These are phyloP conservation scores for Speleostelium caveatum DNA, from an alignment of 78 protist species.

Conservation along the genomic window DNA sequence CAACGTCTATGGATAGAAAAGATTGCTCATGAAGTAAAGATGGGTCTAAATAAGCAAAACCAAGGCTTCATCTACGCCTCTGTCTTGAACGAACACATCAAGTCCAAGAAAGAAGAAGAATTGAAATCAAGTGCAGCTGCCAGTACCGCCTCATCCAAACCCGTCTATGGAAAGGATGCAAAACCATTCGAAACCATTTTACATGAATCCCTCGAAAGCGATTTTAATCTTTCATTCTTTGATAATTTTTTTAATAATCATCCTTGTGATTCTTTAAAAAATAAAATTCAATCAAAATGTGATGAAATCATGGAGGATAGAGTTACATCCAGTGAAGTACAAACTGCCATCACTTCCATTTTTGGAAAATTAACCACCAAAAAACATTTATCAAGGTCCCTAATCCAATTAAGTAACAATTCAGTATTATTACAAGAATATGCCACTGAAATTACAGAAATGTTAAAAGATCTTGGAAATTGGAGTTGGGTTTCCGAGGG, in stretches of 20 bases:
- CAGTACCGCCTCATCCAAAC: no score
- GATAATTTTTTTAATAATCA: neutral
- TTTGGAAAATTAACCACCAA: no score
- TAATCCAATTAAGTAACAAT: no score
- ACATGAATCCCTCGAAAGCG: neutral
- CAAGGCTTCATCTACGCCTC: slow-evolving; percentile 15
- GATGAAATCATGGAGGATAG: neutral
- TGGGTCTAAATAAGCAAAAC: neutral
- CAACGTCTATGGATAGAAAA: neutral
- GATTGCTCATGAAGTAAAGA: neutral
- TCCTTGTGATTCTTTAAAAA: neutral
- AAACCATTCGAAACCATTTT: neutral
- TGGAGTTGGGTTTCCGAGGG: no score
- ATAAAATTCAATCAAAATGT: neutral
- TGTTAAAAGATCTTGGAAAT: no score
- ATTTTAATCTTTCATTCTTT: neutral
- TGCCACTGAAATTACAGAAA: no score
- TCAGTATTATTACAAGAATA: no score
- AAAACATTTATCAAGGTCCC: no score
- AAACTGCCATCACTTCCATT: no score
- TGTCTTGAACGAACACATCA: neutral
- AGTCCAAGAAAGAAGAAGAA: neutral
- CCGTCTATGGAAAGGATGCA: slow-evolving; percentile 3
- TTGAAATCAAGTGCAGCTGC: neutral
- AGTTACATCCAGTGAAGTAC: no score